These are phyloP conservation scores for Amaranthus tricolor DNA, from an alignment of 179 eudicot genomes.

Conservation along the genomic window DNA sequence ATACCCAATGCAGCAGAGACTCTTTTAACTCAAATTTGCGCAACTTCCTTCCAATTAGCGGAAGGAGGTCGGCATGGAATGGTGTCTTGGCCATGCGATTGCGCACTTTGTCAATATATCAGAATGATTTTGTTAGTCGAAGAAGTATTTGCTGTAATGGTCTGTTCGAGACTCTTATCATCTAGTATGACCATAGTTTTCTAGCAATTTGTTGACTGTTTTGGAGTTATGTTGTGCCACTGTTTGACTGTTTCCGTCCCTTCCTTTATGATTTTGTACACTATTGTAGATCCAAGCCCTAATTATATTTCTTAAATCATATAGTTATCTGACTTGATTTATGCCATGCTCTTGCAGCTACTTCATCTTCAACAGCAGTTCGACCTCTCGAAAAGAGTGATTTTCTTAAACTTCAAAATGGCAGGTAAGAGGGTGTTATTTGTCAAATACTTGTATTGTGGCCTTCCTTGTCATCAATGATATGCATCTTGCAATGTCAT, in stretches of 20 bases:
- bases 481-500: not conserved
- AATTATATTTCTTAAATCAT: conserved; percentile 10
- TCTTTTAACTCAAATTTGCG: conserved; percentile 47
- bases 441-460: not conserved
- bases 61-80: conserved; percentile 76
- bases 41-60: conserved; percentile 64
- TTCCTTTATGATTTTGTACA: not conserved
- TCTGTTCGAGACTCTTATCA: conserved; percentile 79
- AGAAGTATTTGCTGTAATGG: conserved; percentile 81
- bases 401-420: conserved; percentile 98
- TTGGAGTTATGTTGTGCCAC: conserved; percentile 5
- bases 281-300: not conserved
- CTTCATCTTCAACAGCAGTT: conserved; percentile 49
- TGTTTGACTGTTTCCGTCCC: conserved; percentile 14
- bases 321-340: not conserved
- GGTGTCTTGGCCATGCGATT: conserved; percentile 63
- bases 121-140: conserved; percentile 48
- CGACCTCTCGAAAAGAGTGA: conserved; percentile 55
- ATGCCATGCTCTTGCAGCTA: conserved; percentile 54
- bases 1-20: conserved; percentile 55
- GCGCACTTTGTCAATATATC: conserved; percentile 50
- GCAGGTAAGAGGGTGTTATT: conserved; percentile 52
- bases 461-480: not conserved
- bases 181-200: conserved; percentile 26
- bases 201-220: conserved; percentile 7